Evolutionary conservation across 768 basidiomycete species (phyloP).

Genomic region (Bullera alba): DNA sequence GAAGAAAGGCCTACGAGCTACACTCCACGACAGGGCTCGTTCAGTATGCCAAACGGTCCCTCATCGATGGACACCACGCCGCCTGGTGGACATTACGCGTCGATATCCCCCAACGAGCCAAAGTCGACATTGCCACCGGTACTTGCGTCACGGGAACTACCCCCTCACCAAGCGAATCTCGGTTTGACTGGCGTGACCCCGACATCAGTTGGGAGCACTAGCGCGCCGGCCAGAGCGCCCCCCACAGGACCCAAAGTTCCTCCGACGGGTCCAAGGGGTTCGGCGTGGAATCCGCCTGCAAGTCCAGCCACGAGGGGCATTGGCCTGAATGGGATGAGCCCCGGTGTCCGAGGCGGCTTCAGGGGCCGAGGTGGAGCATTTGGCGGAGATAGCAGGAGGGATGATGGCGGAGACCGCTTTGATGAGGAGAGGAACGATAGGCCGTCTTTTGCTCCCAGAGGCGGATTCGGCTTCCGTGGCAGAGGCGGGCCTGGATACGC

Average conservation of each 20-base stretch:
- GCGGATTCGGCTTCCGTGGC: too few species aligned
- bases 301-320: neutral
- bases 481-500: too few species aligned
- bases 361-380: neutral
- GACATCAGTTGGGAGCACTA: neutral
- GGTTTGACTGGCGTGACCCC: neutral
- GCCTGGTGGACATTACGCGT: neutral
- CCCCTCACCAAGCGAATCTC: slow-evolving; percentile 8
- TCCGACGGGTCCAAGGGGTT: slow-evolving; percentile 13
- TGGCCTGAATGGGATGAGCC: neutral
- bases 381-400: neutral
- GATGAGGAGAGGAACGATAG: neutral
- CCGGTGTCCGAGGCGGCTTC: neutral
- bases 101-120: neutral
- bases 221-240: neutral
- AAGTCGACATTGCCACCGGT: slow-evolving; percentile 3
- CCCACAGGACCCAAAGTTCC: slow-evolving; percentile 25
- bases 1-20: too few species aligned
- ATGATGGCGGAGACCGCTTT: neutral
- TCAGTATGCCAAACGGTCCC: neutral
- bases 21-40: neutral
- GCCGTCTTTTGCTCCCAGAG: too few species aligned
- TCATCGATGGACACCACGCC: neutral
- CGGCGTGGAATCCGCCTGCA: neutral
- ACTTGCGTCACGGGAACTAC: slow-evolving; percentile 3